These are phyloP conservation scores for Xanthoparmelia taractica DNA, from an alignment of 495 filamentous ascomycete species.

Conservation along the genomic window DNA sequence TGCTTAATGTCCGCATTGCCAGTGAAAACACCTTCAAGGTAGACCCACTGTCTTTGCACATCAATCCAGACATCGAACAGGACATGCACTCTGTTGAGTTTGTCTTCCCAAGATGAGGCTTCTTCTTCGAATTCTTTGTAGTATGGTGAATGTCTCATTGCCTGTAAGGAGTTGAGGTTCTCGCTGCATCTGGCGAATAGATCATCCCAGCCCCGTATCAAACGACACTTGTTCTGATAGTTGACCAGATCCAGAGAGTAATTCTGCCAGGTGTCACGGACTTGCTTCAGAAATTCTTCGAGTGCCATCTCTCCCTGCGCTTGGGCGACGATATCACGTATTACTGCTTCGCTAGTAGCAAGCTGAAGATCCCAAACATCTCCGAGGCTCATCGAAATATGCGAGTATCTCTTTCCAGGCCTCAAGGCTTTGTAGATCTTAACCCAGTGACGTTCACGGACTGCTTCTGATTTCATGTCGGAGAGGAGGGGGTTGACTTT, in stretches of 20 bases:
- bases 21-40: constrained; percentile 95
- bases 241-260: constrained; percentile 90
- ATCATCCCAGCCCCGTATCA: constrained; percentile 97
- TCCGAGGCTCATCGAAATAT: constrained; percentile 86
- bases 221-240: constrained; percentile 93
- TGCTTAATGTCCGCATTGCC: constrained; percentile 99
- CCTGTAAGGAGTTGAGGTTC: constrained; percentile 92
- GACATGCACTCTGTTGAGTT: constrained; percentile 92
- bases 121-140: constrained; percentile 99
- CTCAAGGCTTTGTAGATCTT: constrained; percentile 94
- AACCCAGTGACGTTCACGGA: constrained; percentile 91
- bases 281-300: constrained; percentile 94
- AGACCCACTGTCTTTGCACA: constrained; percentile 98
- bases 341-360: constrained; percentile 70
- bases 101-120: constrained; percentile 93
- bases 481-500: constrained; percentile 82
- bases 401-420: constrained; percentile 81
- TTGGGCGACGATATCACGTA: constrained; percentile 87
- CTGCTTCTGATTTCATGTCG: constrained; percentile 94
- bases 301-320: constrained; percentile 97
- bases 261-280: constrained; percentile 92
- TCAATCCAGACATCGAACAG: constrained; percentile 99
- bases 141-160: constrained; percentile 97
- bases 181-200: constrained; percentile 98
- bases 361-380: constrained; percentile 98